These are phyloP conservation scores for Fraxinus baroniana DNA, from an alignment of 305 asterid species.

Conservation along the genomic window DNA sequence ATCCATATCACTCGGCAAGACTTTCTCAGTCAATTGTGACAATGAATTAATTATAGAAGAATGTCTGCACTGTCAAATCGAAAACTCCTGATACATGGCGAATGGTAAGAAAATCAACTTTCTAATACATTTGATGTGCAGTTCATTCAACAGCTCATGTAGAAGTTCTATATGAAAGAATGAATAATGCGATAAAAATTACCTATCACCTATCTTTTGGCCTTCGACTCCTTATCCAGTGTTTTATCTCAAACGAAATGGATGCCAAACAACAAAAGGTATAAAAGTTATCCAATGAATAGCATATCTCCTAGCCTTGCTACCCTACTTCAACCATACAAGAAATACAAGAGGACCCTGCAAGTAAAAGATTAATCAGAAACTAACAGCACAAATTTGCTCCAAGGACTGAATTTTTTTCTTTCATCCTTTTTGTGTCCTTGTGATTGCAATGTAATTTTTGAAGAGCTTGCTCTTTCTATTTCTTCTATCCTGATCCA, in stretches of 20 bases:
- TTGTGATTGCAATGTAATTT: neutral
- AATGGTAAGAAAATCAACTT: neutral
- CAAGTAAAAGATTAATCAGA: slow-evolving; percentile 32
- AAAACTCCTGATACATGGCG: neutral
- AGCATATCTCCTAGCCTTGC: slow-evolving; percentile 13
- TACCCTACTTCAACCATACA: slow-evolving; percentile 41
- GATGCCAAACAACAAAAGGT: neutral
- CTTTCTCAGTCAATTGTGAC: neutral
- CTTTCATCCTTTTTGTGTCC: neutral
- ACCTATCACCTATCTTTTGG: slow-evolving; percentile 7
- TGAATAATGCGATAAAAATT: neutral
- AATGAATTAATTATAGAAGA: neutral
- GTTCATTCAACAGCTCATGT: neutral
- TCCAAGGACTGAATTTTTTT: neutral
- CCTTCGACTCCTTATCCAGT: slow-evolving; percentile 20
- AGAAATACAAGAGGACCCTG: slow-evolving; percentile 63
- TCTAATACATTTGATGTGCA: neutral
- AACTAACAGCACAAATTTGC: neutral
- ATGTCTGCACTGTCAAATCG: neutral
- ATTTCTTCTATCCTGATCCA: neutral
- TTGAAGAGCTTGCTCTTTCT: neutral
- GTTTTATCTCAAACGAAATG: neutral
- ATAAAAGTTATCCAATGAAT: neutral
- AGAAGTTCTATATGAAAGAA: neutral
- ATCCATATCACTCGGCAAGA: neutral